phyloP scores from a whole-genome alignment of 208 protist genomes.

The Leishmania aethiopica region DNA sequence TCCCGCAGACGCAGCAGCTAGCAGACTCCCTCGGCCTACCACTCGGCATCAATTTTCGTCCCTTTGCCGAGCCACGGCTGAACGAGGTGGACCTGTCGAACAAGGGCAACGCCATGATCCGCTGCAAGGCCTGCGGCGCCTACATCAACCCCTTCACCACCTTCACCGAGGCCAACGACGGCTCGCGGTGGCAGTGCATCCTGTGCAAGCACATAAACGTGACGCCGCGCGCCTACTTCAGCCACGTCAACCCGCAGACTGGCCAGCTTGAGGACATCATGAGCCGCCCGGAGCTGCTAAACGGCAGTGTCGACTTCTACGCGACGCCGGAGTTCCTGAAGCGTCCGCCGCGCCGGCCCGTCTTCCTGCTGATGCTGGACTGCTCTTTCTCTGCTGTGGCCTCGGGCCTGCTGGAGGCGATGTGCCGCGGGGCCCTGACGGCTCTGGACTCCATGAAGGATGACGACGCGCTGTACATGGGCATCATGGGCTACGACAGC shows the following conservation, averaged over 20 bases:
- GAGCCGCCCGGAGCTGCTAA: slow-evolving; percentile 87
- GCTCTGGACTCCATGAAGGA: slow-evolving; percentile 79
- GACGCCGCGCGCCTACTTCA: slow-evolving; percentile 63
- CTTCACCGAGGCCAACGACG: slow-evolving; percentile 86
- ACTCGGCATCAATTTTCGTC: slow-evolving; percentile 74
- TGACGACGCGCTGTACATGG: slow-evolving; percentile 87
- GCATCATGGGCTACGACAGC: slow-evolving; percentile 74
- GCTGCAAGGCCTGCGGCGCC: slow-evolving; percentile 88
- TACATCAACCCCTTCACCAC: slow-evolving; percentile 98
- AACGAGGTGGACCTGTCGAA: slow-evolving; percentile 72
- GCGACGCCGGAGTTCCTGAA: slow-evolving; percentile 96
- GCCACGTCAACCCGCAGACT: slow-evolving; percentile 79
- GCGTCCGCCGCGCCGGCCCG: slow-evolving; percentile 88
- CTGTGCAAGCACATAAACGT: slow-evolving; percentile 95
- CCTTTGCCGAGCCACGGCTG: slow-evolving; percentile 66
- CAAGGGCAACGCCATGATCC: slow-evolving; percentile 73
- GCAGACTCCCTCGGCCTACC: slow-evolving; percentile 70
- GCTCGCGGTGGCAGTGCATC: slow-evolving; percentile 95
- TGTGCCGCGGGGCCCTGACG: slow-evolving; percentile 66
- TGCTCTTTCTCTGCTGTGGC: slow-evolving; percentile 89
- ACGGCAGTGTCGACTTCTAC: slow-evolving; percentile 93
- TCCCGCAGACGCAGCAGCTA: slow-evolving; percentile 62
- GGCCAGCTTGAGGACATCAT: slow-evolving; percentile 82
- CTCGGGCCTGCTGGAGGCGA: slow-evolving; percentile 82
- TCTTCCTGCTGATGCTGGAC: slow-evolving; percentile 96